phyloP scores from a whole-genome alignment of 257 asterid genomes.

The Capsicum pubescens region DNA sequence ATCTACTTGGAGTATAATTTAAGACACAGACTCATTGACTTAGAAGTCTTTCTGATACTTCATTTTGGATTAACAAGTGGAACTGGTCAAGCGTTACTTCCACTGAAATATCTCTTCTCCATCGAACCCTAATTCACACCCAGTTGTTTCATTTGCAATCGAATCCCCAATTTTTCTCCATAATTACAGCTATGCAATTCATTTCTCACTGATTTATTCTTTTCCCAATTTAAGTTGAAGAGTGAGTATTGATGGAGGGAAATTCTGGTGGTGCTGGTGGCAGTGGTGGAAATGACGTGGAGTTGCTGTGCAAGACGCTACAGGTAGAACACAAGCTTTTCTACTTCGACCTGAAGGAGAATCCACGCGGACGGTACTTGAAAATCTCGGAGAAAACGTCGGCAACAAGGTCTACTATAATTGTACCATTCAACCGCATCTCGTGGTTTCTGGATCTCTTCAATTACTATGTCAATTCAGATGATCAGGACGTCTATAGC shows the following conservation, averaged over 20 bases:
- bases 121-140: constrained; percentile 24
- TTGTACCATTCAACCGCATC: no score
- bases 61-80: neutral
- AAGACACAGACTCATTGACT: no score
- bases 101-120: constrained; percentile 10
- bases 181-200: neutral
- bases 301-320: constrained; percentile 83
- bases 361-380: no score
- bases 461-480: no score
- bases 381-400: no score
- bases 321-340: constrained; percentile 98
- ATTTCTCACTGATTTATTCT: neutral
- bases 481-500: constrained; percentile 59
- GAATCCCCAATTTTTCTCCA: neutral
- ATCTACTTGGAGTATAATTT: no score
- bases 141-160: neutral
- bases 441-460: no score
- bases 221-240: neutral
- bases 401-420: no score
- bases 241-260: constrained; percentile 63
- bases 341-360: constrained; percentile 33
- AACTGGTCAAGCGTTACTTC: constrained; percentile 2
- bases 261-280: constrained; percentile 56
- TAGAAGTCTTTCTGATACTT: no score
- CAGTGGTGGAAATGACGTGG: constrained; percentile 72